A percentile compares a stretch with the other conserved stretches of the same genome.
Evolutionary conservation across 352 stramenopile genomes (phyloP).

Genomic region (Globisporangium apiculatum): DNA sequence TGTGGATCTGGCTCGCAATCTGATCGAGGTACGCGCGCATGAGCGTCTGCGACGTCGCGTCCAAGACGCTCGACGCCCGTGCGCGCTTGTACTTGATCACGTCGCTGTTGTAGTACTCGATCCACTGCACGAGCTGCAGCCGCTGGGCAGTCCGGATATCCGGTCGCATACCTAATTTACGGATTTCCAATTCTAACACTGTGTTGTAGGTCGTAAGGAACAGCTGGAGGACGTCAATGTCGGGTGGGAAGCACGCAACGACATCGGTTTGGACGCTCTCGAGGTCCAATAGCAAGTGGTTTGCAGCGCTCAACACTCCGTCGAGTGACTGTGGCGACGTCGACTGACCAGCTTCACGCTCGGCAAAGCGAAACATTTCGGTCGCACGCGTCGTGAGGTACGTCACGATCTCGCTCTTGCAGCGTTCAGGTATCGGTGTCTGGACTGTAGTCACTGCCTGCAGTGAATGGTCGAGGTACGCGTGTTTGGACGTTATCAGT

Average conservation of each 20-base stretch:
- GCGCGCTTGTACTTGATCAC: conserved; percentile 82
- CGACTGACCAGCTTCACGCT: conserved; percentile 36
- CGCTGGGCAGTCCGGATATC: conserved; percentile 69
- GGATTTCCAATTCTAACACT: conserved; percentile 63
- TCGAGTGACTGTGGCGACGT: conserved; percentile 53
- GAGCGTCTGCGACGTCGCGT: conserved; percentile 58
- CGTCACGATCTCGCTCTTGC: conserved; percentile 53
- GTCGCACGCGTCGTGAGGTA: conserved; percentile 43
- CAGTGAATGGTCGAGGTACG: conserved; percentile 67
- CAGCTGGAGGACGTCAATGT: conserved; percentile 77
- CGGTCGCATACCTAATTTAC: conserved; percentile 39
- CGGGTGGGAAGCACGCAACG: conserved; percentile 52
- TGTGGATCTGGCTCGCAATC: conserved; percentile 74
- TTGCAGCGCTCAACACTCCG: conserved; percentile 50
- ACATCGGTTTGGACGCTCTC: conserved; percentile 76
- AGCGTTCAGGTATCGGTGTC: conserved; percentile 39
- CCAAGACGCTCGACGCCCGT: conserved; percentile 54
- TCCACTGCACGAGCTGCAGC: conserved; percentile 81
- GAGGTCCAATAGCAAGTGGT: conserved; percentile 71
- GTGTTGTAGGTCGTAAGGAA: conserved; percentile 76
- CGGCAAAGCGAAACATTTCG: conserved; percentile 57
- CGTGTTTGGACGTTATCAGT: conserved; percentile 43
- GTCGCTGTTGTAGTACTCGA: conserved; percentile 85
- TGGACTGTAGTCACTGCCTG: conserved; percentile 36
- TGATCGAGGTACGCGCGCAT: conserved; percentile 72